A percentile compares a stretch with the other conserved stretches of the same genome.
Evolutionary conservation across 108 stramenopile species (phyloP).

Genomic region (Nitzschia inconspicua): DNA sequence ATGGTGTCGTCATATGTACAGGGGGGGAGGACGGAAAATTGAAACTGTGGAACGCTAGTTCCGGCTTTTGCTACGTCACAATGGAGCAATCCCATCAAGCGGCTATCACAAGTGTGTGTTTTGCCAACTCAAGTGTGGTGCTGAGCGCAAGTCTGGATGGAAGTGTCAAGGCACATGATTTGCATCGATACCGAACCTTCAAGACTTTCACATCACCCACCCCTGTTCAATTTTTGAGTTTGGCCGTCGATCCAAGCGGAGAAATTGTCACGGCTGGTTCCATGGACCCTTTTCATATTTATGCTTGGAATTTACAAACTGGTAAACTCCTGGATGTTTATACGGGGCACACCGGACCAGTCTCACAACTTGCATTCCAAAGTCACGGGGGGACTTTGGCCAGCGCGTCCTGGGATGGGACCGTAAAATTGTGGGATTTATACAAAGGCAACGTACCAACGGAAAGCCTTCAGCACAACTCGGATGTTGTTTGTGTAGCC

Average conservation of each 20-base stretch:
- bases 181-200: slow-evolving; percentile 96
- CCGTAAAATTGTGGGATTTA: slow-evolving; percentile 96
- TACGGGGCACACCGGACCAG: slow-evolving; percentile 93
- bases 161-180: slow-evolving; percentile 95
- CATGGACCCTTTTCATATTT: slow-evolving; percentile 90
- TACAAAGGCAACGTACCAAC: slow-evolving; percentile 85
- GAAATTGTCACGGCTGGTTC: slow-evolving; percentile 93
- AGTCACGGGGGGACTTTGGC: slow-evolving; percentile 78
- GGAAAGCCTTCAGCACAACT: slow-evolving; percentile 89
- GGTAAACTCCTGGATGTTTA: slow-evolving; percentile 93
- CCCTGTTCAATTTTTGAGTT: slow-evolving; percentile 89
- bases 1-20: slow-evolving; percentile 91
- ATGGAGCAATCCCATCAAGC: slow-evolving; percentile 92
- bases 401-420: slow-evolving; percentile 97
- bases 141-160: slow-evolving; percentile 93
- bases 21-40: slow-evolving; percentile 98
- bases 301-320: slow-evolving; percentile 94
- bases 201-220: slow-evolving; percentile 87
- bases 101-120: slow-evolving; percentile 88
- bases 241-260: slow-evolving; percentile 95
- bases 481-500: slow-evolving; percentile 93
- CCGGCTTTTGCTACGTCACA: slow-evolving; percentile 98
- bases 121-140: slow-evolving; percentile 90
- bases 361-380: slow-evolving; percentile 79
- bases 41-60: slow-evolving; percentile 95